Conservation (phyloP, 2,329 filamentous ascomycete genomes). For the Paraphoma chrysanthemicola region DNA sequence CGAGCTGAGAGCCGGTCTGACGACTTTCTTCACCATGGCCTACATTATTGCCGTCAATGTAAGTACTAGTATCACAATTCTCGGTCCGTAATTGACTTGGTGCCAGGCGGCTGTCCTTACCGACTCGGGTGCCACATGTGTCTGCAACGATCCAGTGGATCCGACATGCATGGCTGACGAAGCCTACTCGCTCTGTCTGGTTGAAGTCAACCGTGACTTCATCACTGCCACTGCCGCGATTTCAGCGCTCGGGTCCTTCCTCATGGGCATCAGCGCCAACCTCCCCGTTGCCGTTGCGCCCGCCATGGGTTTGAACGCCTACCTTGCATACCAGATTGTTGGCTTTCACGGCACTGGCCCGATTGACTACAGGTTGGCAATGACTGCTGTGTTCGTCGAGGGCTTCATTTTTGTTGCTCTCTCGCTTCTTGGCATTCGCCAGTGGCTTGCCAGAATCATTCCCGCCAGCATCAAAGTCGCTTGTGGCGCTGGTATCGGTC, state of each 20-base stretch:
- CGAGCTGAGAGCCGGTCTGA: constrained; percentile 81
- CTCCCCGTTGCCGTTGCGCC: constrained; percentile 76
- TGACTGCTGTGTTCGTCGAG: constrained; percentile 89
- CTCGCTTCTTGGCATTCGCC: constrained; percentile 74
- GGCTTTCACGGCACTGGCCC: constrained; percentile 79
- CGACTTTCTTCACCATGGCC: constrained; percentile 64
- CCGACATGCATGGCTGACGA: constrained; percentile 63
- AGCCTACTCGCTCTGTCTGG: constrained; percentile 69
- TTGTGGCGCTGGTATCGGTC: constrained; percentile 89
- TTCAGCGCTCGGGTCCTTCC: constrained; percentile 77
- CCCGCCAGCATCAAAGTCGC: constrained; percentile 86
- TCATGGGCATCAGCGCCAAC: constrained; percentile 83
- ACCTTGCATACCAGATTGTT: constrained; percentile 83
- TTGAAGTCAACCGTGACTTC: constrained; percentile 74
- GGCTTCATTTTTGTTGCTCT: constrained; percentile 84
- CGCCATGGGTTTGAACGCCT: constrained; percentile 86
- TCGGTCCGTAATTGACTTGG: constrained; percentile 6
- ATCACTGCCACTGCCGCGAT: constrained; percentile 88
- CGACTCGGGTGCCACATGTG: constrained; percentile 76
- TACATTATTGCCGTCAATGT: constrained; percentile 71
- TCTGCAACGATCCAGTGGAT: constrained; percentile 63
- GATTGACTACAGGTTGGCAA: constrained; percentile 69
- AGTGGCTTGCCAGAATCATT: constrained; percentile 69
- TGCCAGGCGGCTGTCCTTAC: constrained; percentile 66
- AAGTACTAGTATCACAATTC: constrained; percentile 6